Evolutionary conservation across 768 basidiomycete genomes (phyloP).

Genomic region (Kwoniella mangroviensis): DNA sequence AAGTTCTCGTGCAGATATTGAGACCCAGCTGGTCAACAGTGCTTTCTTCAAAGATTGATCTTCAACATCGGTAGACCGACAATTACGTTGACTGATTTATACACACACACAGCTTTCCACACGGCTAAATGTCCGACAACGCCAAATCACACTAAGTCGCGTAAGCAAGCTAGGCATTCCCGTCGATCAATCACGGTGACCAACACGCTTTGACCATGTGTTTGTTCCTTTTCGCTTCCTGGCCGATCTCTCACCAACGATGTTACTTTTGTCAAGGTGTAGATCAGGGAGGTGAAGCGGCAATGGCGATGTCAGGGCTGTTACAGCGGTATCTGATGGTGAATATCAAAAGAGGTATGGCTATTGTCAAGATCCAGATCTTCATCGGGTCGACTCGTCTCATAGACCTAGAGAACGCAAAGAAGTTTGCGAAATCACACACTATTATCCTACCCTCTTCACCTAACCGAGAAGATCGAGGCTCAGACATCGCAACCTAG

Average conservation of each 20-base stretch:
- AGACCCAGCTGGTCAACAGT: too few species aligned
- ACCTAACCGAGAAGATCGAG: not conserved
- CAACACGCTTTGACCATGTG: not conserved
- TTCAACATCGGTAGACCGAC: not conserved
- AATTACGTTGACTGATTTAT: not conserved
- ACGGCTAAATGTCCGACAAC: not conserved
- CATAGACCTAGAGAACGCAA: not conserved
- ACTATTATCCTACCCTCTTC: not conserved
- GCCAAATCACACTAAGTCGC: not conserved
- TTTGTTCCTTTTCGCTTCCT: not conserved
- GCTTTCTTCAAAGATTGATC: too few species aligned
- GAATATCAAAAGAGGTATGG: not conserved
- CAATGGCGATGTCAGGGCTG: not conserved
- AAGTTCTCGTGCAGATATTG: too few species aligned
- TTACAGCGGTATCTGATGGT: constrained; percentile 5
- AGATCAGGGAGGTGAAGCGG: not conserved
- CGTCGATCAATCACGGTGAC: not conserved
- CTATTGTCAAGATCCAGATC: not conserved
- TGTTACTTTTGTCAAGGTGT: too few species aligned
- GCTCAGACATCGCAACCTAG: not conserved
- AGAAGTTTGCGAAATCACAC: not conserved
- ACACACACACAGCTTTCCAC: not conserved
- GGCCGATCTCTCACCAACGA: too few species aligned
- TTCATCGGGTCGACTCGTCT: not conserved
- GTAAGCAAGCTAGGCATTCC: not conserved